Evolutionary conservation across 1,284 basidiomycete species (phyloP), one percentile per base, ranked within the genome.

Genomic region (Cryptococcus amylolentus): DNA sequence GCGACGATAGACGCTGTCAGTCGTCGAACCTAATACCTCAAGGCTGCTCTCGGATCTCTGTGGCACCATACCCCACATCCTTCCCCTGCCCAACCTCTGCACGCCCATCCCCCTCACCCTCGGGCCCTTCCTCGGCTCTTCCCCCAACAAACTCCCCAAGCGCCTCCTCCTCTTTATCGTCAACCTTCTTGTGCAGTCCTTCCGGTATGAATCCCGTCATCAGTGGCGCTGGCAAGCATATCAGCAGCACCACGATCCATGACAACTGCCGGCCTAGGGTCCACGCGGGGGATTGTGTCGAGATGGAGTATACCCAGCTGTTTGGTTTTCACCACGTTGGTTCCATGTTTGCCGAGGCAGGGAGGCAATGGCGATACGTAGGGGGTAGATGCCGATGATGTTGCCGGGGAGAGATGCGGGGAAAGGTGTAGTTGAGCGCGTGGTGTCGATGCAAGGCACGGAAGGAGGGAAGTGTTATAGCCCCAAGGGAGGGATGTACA

Each of bases 231-330:
- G 60, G 60, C 28, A 67, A 1, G 1, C 51, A 40, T 14, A 60
- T 27, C 12, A 43, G 35, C 2, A 66, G 23, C 28, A 68, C 52
- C 35, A 46, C 47, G 18, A 68, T 23, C 65, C 66, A 70, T 1
- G 66, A 58, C 4, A 60, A 51, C 52, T 70, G 68, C 27, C 66
- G 37, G 5, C 65, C 60, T 23, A 23, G 23, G 13, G 61, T 43
- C 2, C 57, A 50, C 4, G 57, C 60, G 18, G 63, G 40, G 26
- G 50, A 66, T 28, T 57, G 37, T 5, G 66, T 65, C 2, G 66
- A 62, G 10, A 65, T 53, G n/a, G 66, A 68, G 55, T 55, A 68
- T 7, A 70, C 26, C 64, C 65, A 68, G 42, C 62, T 63, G 40
- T 23, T 23, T 23, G 23, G 23, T 23, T 23, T 23, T 23, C 23